Base-by-base conservation (phyloP, 2,329 filamentous ascomycete species). In the Xylariaceae sp. region DNA sequence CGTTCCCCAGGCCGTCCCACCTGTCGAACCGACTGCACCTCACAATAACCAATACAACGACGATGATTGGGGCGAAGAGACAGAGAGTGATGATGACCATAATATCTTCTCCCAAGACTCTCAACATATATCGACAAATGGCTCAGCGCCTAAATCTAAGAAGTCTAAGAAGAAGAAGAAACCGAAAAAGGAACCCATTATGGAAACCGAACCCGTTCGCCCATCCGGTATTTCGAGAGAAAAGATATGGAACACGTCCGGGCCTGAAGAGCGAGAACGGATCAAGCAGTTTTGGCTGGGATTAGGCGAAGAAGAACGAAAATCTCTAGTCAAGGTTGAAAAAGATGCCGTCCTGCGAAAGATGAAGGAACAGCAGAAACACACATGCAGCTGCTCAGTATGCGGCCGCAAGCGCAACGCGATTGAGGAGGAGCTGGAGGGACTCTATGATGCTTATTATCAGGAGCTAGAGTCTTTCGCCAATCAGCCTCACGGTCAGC, bases 351-450 rank as follows among this genome's bases (percentile, higher is more conserved):
- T 99, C 0, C 76, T 99, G 53, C 91, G 89, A 68, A 99, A 99
- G 78, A 99, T 99, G 94, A 99, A 99, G 78, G 94, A 99, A 72
- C 94, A 99, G 72, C 94, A 99, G 72, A 97, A 97, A 73, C 92
- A 97, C 71, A 97, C 92, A 2, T 99, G 94, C 77, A 96, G 92
- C 70, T 99, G 94, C 72, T 95, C 91, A 4, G 92, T 99, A 39
- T 99, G 94, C 71, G 94, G 94, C 49, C 84, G 94, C 61, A 99
- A 99, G 76, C 85, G 94, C 50, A 96, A 88, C 12, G 94, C 94
- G 37, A 99, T 99, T 63, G 94, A 99, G 72, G 94, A 99, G 73
- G 94, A 99, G 72, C 79, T 99, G 12, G 94, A 99, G 69, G 92
- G 95, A 16, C 81, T 99, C 12, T 99, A 99, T 72, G 94, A 99